These are phyloP conservation scores for Lentinus tigrinus DNA, from an alignment of 768 basidiomycete genomes.

Conservation along the genomic window DNA sequence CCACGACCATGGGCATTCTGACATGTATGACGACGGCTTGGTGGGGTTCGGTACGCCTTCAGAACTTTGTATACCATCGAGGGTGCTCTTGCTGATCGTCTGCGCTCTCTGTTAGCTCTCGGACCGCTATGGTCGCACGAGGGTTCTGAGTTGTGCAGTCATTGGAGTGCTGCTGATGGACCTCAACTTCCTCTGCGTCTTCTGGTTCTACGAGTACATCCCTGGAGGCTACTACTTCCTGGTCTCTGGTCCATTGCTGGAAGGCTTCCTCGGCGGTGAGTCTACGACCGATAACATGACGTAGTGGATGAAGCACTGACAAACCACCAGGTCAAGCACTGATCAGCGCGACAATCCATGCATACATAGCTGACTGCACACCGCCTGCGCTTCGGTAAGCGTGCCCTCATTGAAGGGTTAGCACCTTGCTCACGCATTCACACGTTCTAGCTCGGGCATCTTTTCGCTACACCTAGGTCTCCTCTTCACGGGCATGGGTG, in stretches of 20 bases:
- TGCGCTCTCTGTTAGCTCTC: conserved; percentile 50
- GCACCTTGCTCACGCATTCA: conserved; percentile 6
- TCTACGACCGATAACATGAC: conserved; percentile 4
- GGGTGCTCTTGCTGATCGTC: background rate
- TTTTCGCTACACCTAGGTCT: conserved; percentile 70
- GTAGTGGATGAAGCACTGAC: background rate
- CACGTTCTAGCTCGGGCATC: conserved; percentile 48
- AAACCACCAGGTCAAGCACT: conserved; percentile 14
- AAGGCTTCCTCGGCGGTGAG: conserved; percentile 73
- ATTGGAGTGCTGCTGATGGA: conserved; percentile 64
- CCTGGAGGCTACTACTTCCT: conserved; percentile 87
- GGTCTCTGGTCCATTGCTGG: conserved; percentile 59
- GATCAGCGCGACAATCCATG: conserved; percentile 52
- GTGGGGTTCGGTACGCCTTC: conserved; percentile 74
- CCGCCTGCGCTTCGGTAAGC: conserved; percentile 52
- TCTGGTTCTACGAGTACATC: conserved; percentile 52
- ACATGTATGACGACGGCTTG: conserved; percentile 78
- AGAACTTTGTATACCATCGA: background rate
- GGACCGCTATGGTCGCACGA: conserved; percentile 73
- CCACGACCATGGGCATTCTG: conserved; percentile 66
- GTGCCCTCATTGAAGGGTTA: background rate
- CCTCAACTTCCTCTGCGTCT: conserved; percentile 64
- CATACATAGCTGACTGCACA: conserved; percentile 71
- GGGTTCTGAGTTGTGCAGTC: conserved; percentile 59
- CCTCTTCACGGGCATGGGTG: conserved; percentile 68